phyloP scores from a whole-genome alignment of 768 basidiomycete genomes.

The Tephrocybe sp. region DNA sequence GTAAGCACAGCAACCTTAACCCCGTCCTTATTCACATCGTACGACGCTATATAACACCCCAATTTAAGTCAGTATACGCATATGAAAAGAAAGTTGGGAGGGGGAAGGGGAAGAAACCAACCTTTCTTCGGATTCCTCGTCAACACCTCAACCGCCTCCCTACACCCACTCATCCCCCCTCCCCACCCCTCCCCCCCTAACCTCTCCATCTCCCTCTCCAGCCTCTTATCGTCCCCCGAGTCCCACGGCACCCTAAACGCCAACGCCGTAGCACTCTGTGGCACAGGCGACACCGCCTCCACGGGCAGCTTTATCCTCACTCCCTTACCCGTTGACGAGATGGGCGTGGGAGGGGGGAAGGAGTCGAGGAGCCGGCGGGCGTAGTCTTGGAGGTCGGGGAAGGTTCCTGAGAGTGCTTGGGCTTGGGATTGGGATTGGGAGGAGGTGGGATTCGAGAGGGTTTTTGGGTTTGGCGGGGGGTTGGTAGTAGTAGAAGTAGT shows the following conservation, averaged over 20 bases:
- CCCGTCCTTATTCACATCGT: conserved; percentile 94
- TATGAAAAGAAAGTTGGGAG: too few relatives aligned
- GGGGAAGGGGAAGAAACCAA: conserved; percentile 33
- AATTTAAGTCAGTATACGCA: not conserved
- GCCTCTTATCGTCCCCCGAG: conserved; percentile 30
- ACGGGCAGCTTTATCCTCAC: conserved; percentile 25
- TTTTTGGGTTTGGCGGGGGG: too few relatives aligned
- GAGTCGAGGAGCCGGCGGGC: conserved; percentile 50
- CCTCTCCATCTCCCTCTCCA: conserved; percentile 28
- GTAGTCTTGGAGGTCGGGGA: conserved; percentile 53
- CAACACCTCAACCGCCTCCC: conserved; percentile 89
- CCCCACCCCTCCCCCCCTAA: conserved; percentile 30
- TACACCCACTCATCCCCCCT: conserved; percentile 54
- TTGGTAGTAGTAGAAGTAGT: too few relatives aligned
- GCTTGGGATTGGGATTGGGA: too few relatives aligned
- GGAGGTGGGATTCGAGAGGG: too few relatives aligned
- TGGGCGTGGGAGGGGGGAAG: conserved; percentile 38
- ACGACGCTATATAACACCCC: conserved; percentile 60
- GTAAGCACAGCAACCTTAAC: conserved; percentile 88
- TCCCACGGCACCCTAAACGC: conserved; percentile 22
- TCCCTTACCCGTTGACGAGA: conserved; percentile 22
- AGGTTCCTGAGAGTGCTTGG: too few relatives aligned
- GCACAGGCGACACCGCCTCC: conserved; percentile 24
- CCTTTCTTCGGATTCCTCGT: conserved; percentile 90
- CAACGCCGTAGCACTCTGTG: conserved; percentile 20